Evolutionary conservation across 768 basidiomycete species (phyloP).

Genomic region (Megacollybia marginata): DNA sequence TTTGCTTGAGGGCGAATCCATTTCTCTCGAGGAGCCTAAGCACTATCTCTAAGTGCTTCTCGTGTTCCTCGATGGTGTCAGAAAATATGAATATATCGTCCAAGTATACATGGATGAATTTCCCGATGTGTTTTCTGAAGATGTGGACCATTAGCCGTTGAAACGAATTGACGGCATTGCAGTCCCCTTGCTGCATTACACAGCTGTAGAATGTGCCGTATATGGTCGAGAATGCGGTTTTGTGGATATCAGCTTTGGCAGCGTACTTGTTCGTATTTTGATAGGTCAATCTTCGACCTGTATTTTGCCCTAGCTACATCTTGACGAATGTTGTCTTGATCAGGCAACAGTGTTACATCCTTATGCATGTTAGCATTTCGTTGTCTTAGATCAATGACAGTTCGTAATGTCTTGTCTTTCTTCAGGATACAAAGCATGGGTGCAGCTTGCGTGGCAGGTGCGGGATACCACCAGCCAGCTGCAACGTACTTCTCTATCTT

Average conservation of each 20-base stretch:
- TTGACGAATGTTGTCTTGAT: slow-evolving; percentile 21
- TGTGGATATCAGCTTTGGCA: slow-evolving; percentile 16
- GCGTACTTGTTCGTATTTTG: slow-evolving; percentile 35
- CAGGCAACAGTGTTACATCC: slow-evolving; percentile 6
- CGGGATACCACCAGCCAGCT: slow-evolving; percentile 17
- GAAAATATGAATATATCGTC: slow-evolving; percentile 16
- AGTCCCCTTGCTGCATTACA: slow-evolving; percentile 38
- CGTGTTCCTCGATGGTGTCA: slow-evolving; percentile 28
- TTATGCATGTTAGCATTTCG: slow-evolving; percentile 20
- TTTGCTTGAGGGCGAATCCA: slow-evolving; percentile 22
- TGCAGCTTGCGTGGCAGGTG: slow-evolving; percentile 7
- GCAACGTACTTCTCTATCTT: slow-evolving; percentile 9
- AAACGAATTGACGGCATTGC: slow-evolving; percentile 38
- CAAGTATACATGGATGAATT: too few relatives aligned
- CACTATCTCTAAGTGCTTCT: slow-evolving; percentile 21
- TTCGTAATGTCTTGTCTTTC: slow-evolving; percentile 15
- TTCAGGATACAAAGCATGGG: slow-evolving; percentile 18
- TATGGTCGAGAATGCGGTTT: slow-evolving; percentile 26
- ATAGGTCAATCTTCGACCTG: slow-evolving; percentile 32
- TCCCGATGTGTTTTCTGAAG: too few relatives aligned
- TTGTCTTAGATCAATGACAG: slow-evolving; percentile 16
- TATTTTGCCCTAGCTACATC: slow-evolving; percentile 23
- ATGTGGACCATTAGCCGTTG: slow-evolving; percentile 21
- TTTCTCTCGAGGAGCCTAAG: slow-evolving; percentile 19
- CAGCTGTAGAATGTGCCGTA: slow-evolving; percentile 29